Conservation (phyloP, 2,329 filamentous ascomycete genomes). For the Cordyceps pruinosa region DNA sequence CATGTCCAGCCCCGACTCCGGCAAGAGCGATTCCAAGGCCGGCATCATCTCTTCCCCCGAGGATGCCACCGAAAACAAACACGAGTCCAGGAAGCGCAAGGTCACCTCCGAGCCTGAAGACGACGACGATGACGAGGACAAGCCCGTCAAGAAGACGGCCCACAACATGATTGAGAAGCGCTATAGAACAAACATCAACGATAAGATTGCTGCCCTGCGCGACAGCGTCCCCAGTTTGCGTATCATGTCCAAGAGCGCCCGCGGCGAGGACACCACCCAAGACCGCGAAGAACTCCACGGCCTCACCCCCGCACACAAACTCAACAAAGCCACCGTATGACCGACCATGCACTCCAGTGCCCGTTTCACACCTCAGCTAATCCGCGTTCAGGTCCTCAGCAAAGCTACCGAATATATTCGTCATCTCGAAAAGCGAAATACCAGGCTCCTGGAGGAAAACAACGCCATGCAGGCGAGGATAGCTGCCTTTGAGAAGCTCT, state of each 20-base stretch:
- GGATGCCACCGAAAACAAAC: conserved; percentile 36
- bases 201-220: conserved; percentile 87
- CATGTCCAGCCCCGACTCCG: conserved; percentile 52
- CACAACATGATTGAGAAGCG: conserved; percentile 98
- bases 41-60: conserved; percentile 55
- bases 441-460: conserved; percentile 75
- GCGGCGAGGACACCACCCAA: conserved; percentile 60
- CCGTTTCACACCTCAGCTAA: no score
- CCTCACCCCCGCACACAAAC: conserved; percentile 79
- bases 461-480: conserved; percentile 69
- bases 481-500: conserved; percentile 69
- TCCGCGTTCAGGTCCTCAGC: conserved; percentile 56
- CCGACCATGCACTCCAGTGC: background rate
- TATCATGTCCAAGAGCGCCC: conserved; percentile 68
- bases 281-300: conserved; percentile 71
- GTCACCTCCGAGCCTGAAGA: conserved; percentile 49
- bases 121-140: conserved; percentile 18
- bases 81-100: conserved; percentile 59
- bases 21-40: conserved; percentile 39
- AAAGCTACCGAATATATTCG: conserved; percentile 96
- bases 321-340: conserved; percentile 88
- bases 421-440: conserved; percentile 87
- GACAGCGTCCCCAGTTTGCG: conserved; percentile 88
- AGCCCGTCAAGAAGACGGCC: conserved; percentile 71
- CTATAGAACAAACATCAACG: conserved; percentile 92